These are phyloP conservation scores for Kazachstania viticola DNA, from an alignment of 805 yeast genomes.

Conservation along the genomic window DNA sequence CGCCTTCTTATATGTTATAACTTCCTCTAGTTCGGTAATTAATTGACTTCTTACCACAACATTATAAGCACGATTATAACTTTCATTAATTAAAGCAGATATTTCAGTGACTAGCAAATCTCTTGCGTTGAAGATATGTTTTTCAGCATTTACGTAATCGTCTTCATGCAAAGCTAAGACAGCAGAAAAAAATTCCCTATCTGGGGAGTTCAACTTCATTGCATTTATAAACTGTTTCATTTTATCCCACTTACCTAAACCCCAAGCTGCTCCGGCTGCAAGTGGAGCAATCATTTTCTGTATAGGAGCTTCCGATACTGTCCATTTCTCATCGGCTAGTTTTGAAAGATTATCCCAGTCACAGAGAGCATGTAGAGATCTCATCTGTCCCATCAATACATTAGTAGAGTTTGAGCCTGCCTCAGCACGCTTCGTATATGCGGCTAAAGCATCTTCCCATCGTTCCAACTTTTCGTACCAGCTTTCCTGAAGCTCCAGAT, in stretches of 20 bases:
- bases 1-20: slow-evolving; percentile 71
- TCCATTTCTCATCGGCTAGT: slow-evolving; percentile 80
- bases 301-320: slow-evolving; percentile 52
- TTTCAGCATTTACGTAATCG: slow-evolving; percentile 67
- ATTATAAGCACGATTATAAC: slow-evolving; percentile 90
- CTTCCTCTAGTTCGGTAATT: slow-evolving; percentile 91
- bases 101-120: slow-evolving; percentile 84
- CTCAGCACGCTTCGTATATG: slow-evolving; percentile 67
- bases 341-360: slow-evolving; percentile 91
- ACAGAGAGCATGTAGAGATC: slow-evolving; percentile 91
- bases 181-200: slow-evolving; percentile 86
- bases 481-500: slow-evolving; percentile 79
- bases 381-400: slow-evolving; percentile 89
- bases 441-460: slow-evolving; percentile 92
- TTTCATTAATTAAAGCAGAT: slow-evolving; percentile 85
- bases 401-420: slow-evolving; percentile 51
- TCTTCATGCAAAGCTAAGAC: slow-evolving; percentile 72
- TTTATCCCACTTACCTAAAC: slow-evolving; percentile 88
- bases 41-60: slow-evolving; percentile 93
- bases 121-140: slow-evolving; percentile 71
- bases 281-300: slow-evolving; percentile 81
- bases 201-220: slow-evolving; percentile 87
- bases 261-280: slow-evolving; percentile 98
- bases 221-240: slow-evolving; percentile 84
- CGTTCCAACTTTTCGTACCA: slow-evolving; percentile 94